Conservation (phyloP, 805 yeast genomes). For the Lipomyces lipofer region DNA sequence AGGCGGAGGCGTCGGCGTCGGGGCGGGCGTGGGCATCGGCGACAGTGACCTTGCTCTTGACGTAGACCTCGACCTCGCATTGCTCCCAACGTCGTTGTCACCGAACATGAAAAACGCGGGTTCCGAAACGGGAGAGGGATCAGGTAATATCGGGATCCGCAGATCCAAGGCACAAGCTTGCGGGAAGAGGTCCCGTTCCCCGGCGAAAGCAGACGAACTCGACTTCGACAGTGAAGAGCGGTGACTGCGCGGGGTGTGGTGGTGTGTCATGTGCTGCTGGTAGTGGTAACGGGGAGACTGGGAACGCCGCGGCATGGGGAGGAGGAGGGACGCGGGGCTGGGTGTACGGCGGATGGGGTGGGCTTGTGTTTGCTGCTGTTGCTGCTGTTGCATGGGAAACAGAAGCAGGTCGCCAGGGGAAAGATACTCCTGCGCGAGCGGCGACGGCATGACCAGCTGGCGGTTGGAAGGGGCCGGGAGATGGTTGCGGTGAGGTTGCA, state of each 20-base stretch:
- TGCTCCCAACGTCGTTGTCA: not conserved
- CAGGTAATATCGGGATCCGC: slow-evolving; percentile 28
- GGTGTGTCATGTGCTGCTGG: not conserved
- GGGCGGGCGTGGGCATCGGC: not conserved
- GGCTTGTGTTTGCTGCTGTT: too few relatives aligned
- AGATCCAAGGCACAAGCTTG: slow-evolving; percentile 17
- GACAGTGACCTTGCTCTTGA: not conserved
- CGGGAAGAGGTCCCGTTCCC: slow-evolving; percentile 19
- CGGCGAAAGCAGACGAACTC: not conserved
- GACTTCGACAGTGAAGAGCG: too few relatives aligned
- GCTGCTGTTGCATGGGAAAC: too few relatives aligned
- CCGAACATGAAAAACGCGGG: slow-evolving; percentile 7
- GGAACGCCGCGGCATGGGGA: too few relatives aligned
- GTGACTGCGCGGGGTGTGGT: not conserved
- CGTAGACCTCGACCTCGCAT: not conserved
- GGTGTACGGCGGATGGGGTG: too few relatives aligned
- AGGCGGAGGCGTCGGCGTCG: not conserved
- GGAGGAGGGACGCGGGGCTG: not conserved
- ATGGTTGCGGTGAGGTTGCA: too few relatives aligned
- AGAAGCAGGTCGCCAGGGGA: too few relatives aligned
- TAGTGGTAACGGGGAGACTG: not conserved
- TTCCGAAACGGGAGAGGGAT: slow-evolving; percentile 25
- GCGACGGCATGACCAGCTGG: too few relatives aligned
- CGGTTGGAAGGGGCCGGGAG: too few relatives aligned
- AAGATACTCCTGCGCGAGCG: too few relatives aligned